These are phyloP conservation scores for Leishmania tropica DNA, from an alignment of 208 protist species.

Conservation along the genomic window DNA sequence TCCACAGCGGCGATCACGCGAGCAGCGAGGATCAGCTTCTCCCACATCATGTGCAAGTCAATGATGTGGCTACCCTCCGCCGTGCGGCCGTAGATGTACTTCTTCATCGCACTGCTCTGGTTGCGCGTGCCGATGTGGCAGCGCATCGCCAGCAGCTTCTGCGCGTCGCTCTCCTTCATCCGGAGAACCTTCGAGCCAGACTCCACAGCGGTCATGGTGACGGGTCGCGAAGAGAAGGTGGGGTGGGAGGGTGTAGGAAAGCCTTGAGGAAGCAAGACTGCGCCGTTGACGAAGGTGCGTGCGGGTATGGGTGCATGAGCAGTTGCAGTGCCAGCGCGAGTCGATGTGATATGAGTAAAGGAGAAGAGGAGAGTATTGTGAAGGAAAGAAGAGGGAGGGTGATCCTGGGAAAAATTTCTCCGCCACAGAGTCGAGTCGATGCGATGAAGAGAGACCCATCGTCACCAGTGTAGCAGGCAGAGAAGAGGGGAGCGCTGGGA, in stretches of 20 bases:
- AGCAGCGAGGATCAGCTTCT: conserved; percentile 99
- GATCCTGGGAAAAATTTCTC: background rate
- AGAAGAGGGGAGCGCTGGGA: no score
- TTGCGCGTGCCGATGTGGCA: conserved; percentile 97
- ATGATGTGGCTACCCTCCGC: conserved; percentile 96
- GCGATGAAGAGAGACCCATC: background rate
- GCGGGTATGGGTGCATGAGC: background rate
- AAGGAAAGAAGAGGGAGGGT: background rate
- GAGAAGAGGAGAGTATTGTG: background rate
- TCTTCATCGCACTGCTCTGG: conserved; percentile 93
- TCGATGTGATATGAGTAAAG: background rate
- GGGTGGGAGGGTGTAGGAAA: background rate
- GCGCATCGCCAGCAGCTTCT: conserved; percentile 97
- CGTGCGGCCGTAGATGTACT: conserved; percentile 95
- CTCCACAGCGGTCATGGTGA: conserved; percentile 70
- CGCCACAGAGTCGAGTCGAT: background rate
- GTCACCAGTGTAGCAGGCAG: background rate
- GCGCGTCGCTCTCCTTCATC: conserved; percentile 93
- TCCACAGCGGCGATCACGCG: conserved; percentile 98
- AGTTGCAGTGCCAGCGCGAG: background rate
- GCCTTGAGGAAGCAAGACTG: conserved; percentile 5
- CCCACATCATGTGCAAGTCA: conserved; percentile 98
- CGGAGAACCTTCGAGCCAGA: conserved; percentile 78
- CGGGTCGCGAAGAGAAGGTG: background rate
- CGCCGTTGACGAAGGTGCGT: background rate